Conservation (phyloP, 345 rosid species). For the Citrus cavaleriei region DNA sequence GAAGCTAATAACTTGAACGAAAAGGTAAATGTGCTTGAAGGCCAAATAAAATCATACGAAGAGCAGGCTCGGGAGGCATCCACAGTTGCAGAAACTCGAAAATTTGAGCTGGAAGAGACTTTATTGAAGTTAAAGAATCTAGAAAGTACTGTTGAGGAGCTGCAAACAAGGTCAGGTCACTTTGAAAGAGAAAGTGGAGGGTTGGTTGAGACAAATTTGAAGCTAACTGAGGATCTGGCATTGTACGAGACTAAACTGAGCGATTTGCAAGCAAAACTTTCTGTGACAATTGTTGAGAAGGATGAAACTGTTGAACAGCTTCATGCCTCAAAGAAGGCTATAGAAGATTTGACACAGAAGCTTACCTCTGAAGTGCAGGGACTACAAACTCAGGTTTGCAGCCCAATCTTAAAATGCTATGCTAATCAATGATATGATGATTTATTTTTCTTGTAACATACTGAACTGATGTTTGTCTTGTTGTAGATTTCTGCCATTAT, state of each 20-base stretch:
- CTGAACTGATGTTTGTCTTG: constrained; percentile 6
- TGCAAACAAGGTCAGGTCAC: constrained; percentile 47
- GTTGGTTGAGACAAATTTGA: constrained; percentile 75
- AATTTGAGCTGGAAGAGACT: constrained; percentile 67
- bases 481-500: constrained; percentile 59
- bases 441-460: neutral
- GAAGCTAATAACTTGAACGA: constrained; percentile 58
- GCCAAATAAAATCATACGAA: constrained; percentile 49
- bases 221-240: constrained; percentile 70
- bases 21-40: constrained; percentile 53
- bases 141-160: constrained; percentile 63
- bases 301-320: constrained; percentile 60
- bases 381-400: constrained; percentile 73
- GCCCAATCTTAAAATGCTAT: constrained; percentile 9
- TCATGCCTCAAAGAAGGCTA: constrained; percentile 48
- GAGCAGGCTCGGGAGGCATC: constrained; percentile 59
- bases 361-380: constrained; percentile 61
- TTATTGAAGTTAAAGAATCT: constrained; percentile 48
- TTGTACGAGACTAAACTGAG: constrained; percentile 51
- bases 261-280: constrained; percentile 53
- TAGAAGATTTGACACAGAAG: constrained; percentile 60
- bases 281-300: constrained; percentile 51
- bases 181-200: constrained; percentile 72
- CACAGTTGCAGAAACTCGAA: constrained; percentile 43
- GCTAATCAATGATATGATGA: neutral